Conservation (phyloP, 78 protist genomes). For the Dictyostelium capitatum region DNA sequence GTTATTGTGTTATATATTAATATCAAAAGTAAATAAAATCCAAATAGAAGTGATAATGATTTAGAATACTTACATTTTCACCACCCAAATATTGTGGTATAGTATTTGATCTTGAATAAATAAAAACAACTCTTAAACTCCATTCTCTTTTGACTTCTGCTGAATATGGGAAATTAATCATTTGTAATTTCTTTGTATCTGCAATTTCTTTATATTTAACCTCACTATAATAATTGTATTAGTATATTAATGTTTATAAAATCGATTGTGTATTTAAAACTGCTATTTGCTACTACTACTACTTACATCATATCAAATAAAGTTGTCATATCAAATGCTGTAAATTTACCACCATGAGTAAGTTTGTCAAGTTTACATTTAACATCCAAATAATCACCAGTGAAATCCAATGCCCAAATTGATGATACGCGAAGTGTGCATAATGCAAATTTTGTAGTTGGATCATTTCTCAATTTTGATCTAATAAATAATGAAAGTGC, state of each 20-base stretch:
- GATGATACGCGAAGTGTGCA: constrained; percentile 51
- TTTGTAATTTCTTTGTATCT: constrained; percentile 1
- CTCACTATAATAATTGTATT: constrained; percentile 22
- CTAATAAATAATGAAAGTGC: constrained; percentile 51
- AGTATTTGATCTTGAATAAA: constrained; percentile 65
- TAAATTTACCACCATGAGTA: constrained; percentile 59
- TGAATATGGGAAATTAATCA: constrained; percentile 1
- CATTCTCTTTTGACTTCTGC: constrained; percentile 30
- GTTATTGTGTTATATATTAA: too few relatives aligned
- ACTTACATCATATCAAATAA: constrained; percentile 69
- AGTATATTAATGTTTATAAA: too few relatives aligned
- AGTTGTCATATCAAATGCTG: constrained; percentile 75
- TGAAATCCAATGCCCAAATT: constrained; percentile 53
- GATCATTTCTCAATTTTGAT: constrained; percentile 35
- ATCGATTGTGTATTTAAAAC: too few relatives aligned
- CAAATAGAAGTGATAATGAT: too few relatives aligned
- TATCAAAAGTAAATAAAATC: too few relatives aligned
- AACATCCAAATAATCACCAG: constrained; percentile 46
- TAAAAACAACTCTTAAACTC: constrained; percentile 59
- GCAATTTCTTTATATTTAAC: constrained; percentile 17
- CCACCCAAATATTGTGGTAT: constrained; percentile 72
- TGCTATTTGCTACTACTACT: too few relatives aligned
- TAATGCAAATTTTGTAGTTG: constrained; percentile 67
- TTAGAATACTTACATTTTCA: constrained; percentile 6
- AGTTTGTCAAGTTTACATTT: constrained; percentile 43